Percentiles rank a stretch among this genome's conserved stretches.
Conservation (phyloP, 371 early-diverging fungal species). For the Capniomyces stellatus region DNA sequence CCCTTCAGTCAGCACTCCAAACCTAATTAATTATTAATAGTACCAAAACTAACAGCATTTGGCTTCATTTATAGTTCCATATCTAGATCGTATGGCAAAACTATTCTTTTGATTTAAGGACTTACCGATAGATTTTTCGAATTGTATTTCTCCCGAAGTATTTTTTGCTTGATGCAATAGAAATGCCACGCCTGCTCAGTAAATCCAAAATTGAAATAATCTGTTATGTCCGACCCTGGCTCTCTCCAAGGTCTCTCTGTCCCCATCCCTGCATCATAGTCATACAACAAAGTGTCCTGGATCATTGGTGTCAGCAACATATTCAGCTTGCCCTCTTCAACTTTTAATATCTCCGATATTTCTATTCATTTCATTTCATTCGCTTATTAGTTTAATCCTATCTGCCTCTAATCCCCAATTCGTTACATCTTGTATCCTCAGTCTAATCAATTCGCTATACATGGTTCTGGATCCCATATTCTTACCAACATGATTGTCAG, state of each 20-base stretch:
- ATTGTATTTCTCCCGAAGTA: slow-evolving; percentile 30
- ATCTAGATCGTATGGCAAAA: no score
- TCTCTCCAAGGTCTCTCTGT: slow-evolving; percentile 79
- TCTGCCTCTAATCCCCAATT: background rate
- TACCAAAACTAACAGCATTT: no score
- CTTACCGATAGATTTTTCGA: slow-evolving; percentile 7
- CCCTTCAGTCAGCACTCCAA: no score
- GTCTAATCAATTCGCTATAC: background rate
- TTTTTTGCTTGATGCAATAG: slow-evolving; percentile 58
- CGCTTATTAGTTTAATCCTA: background rate
- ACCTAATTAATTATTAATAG: no score
- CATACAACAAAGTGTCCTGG: slow-evolving; percentile 31
- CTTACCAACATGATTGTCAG: no score
- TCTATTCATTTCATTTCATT: background rate
- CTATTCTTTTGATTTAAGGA: no score
- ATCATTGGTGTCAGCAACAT: slow-evolving; percentile 23
- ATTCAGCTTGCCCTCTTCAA: slow-evolving; percentile 17
- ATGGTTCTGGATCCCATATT: background rate
- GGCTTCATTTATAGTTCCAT: no score
- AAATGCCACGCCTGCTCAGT: slow-evolving; percentile 65
- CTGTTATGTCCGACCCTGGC: slow-evolving; percentile 77
- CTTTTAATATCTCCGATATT: slow-evolving; percentile 7
- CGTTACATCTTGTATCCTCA: background rate
- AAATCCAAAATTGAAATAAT: slow-evolving; percentile 89
- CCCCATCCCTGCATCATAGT: slow-evolving; percentile 47